Conservation (phyloP, 78 protist genomes). For the Acrasis kona region DNA sequence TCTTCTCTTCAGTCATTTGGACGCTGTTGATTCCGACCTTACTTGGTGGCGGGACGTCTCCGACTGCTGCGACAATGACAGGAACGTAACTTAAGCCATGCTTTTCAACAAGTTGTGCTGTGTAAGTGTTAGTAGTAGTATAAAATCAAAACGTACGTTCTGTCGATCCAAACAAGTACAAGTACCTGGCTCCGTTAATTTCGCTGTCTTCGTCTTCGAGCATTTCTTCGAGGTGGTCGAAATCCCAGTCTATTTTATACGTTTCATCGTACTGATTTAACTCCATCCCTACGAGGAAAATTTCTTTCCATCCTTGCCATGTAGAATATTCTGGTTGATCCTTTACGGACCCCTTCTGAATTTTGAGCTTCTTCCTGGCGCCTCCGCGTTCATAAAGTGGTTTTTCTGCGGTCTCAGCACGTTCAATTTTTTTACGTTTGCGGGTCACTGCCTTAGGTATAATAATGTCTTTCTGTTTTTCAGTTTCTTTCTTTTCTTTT, state of each 20-base stretch:
- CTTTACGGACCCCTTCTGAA: too few species aligned
- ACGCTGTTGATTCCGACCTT: background rate
- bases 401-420: too few species aligned
- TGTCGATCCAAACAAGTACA: conserved; percentile 4
- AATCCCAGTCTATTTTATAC: background rate
- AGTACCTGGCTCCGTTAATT: too few species aligned
- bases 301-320: conserved; percentile 5
- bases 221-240: background rate
- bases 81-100: background rate
- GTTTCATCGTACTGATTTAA: background rate
- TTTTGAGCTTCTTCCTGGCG: too few species aligned
- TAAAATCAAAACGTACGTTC: background rate
- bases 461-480: too few species aligned
- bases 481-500: background rate
- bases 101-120: background rate
- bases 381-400: too few species aligned
- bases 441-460: too few species aligned
- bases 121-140: background rate
- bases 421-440: too few species aligned
- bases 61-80: background rate
- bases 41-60: background rate
- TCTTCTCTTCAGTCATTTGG: background rate
- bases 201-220: background rate
- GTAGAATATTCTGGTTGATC: too few species aligned
- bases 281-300: background rate